Evolutionary conservation across 2,329 filamentous ascomycete species (phyloP), one percentile per base, ranked within the genome.

Genomic region (Colletotrichum sp.): DNA sequence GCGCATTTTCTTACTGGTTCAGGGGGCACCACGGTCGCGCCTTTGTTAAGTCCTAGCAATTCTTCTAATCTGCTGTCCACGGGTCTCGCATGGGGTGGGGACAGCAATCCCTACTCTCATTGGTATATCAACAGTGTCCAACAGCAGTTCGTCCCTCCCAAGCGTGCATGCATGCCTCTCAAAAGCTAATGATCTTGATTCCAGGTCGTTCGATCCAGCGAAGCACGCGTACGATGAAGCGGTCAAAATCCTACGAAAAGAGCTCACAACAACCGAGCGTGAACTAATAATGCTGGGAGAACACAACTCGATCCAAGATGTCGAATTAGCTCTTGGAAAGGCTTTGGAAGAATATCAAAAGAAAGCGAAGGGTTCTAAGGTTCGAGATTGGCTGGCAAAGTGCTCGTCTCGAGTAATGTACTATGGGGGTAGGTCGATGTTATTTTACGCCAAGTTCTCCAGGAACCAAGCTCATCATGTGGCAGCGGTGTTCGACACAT

Each of bases 381-480:
- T 13, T 13, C 44, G 44, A 13, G 44, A 49, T 0, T 21, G 0
- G n/a, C 0, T 49, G 44, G 44, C 44, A 2, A 1, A 49, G 1
- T 49, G 44, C 44, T 49, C 44, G 18, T 49, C 44, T 49, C 10
- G 44, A 49, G 18, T 49, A 3, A 7, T 49, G 44, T 49, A 49
- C 44, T 49, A 49, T 13, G 44, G 10, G 0, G 10, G 44, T 49
- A 0, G 0, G 44, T 4, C 0, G 1, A 21, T 1, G 6, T 1
- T 8, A 49, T 1, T 21, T 49, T 44, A 0, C 8, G 0, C 18
- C 18, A 2, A n/a, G 0, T n/a, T n/a, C 2, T 49, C 0, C 18
- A 0, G 1, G 18, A 4, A 49, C 0, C 3, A 49, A 13, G 9
- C 44, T 49, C 0, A 49, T 49, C 6, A 21, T 0, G 10, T 0